phyloP scores from a whole-genome alignment of 306 rosid species.

The Pterocarpus santalinus region DNA sequence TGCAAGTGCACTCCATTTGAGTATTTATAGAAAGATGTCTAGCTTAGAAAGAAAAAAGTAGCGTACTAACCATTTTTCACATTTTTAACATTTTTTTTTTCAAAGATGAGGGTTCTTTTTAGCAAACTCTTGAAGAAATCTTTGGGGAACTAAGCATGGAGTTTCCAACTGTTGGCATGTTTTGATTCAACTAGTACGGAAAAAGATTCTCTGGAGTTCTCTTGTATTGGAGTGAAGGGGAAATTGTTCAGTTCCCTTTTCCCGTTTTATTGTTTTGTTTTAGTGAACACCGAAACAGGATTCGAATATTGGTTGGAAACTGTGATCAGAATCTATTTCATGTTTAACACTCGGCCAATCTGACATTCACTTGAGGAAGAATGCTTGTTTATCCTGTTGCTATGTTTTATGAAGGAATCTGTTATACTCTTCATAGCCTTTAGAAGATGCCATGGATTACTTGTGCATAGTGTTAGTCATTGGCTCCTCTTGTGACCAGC shows the following conservation, averaged over 20 bases:
- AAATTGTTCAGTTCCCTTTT: not conserved
- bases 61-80: constrained; percentile 3
- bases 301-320: not conserved
- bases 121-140: constrained; percentile 40
- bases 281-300: constrained; percentile 15
- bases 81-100: not conserved
- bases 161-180: constrained; percentile 39
- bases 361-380: not conserved
- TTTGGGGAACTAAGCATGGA: constrained; percentile 27
- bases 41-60: constrained; percentile 15
- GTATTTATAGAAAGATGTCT: constrained; percentile 7
- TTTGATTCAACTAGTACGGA: constrained; percentile 1
- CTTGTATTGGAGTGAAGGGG: not conserved
- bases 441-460: not conserved
- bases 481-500: too few relatives aligned
- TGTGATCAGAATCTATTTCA: not conserved
- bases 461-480: too few relatives aligned
- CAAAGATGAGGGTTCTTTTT: constrained; percentile 20
- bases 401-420: not conserved
- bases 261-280: constrained; percentile 17
- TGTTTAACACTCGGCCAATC: not conserved
- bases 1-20: constrained; percentile 13
- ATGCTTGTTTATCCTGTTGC: not conserved
- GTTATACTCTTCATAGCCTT: not conserved
- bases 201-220: not conserved